phyloP scores from a whole-genome alignment of 352 stramenopile species.

The Pseudoperonospora humuli region DNA sequence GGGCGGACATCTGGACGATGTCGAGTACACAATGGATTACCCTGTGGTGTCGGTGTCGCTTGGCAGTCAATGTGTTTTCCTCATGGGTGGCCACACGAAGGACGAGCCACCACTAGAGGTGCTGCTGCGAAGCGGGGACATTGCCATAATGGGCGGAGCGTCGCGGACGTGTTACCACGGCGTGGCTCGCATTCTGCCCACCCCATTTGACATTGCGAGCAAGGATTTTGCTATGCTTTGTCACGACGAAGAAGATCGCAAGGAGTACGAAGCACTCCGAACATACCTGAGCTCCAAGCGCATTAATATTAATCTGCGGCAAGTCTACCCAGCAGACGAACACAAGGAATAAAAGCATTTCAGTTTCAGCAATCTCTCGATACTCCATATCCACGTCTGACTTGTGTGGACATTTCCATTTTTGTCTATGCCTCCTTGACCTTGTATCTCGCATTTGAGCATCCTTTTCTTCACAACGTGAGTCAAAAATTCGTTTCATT shows the following conservation, averaged over 20 bases:
- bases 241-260: conserved; percentile 3
- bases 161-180: conserved; percentile 72
- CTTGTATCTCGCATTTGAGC: too few species aligned
- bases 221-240: conserved; percentile 22
- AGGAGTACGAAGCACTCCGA: conserved; percentile 36
- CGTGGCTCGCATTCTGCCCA: conserved; percentile 51
- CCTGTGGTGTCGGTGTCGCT: conserved; percentile 76
- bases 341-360: too few species aligned
- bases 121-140: conserved; percentile 60
- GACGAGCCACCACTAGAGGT: conserved; percentile 50
- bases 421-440: too few species aligned
- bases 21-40: conserved; percentile 78
- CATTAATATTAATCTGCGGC: conserved; percentile 79
- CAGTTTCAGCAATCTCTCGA: too few species aligned
- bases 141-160: conserved; percentile 48
- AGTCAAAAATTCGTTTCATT: too few species aligned
- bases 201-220: conserved; percentile 25
- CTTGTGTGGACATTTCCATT: too few species aligned
- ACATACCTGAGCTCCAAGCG: conserved; percentile 48
- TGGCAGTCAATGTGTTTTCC: conserved; percentile 62
- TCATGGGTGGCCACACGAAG: conserved; percentile 62
- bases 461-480: too few species aligned
- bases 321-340: conserved; percentile 44
- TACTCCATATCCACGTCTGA: too few species aligned
- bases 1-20: conserved; percentile 78